Conservation (phyloP, 139 green algal species). For the Pseudopediastrum boryanum region DNA sequence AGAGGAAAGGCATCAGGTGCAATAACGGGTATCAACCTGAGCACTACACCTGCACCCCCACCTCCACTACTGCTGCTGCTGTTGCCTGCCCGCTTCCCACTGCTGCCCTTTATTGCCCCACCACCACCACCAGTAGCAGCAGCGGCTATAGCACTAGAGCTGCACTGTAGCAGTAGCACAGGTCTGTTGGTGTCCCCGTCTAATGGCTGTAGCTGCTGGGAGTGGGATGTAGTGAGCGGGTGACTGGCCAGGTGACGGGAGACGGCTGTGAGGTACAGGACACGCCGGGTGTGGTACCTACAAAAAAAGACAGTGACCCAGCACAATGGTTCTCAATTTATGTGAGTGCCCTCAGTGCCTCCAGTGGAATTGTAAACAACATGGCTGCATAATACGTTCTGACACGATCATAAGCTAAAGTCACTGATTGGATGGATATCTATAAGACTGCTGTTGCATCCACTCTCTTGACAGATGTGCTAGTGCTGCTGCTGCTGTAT, state of each 20-base stretch:
- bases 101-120: no score
- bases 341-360: neutral
- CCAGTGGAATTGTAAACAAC: neutral
- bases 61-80: constrained; percentile 18
- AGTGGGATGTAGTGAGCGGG: constrained; percentile 15
- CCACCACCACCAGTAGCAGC: no score
- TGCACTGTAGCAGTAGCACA: constrained; percentile 50
- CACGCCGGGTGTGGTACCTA: constrained; percentile 74
- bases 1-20: constrained; percentile 50
- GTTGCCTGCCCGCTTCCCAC: constrained; percentile 4
- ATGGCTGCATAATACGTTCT: neutral
- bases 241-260: constrained; percentile 36
- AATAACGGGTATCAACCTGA: constrained; percentile 51
- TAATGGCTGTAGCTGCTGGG: constrained; percentile 43
- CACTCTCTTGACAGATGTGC: no score
- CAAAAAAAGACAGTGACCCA: neutral
- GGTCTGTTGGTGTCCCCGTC: constrained; percentile 60
- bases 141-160: neutral
- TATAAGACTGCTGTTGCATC: no score
- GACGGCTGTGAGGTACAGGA: constrained; percentile 66
- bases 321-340: neutral
- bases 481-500: no score
- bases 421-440: neutral
- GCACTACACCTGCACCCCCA: constrained; percentile 12
- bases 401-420: neutral